Conservation (phyloP, 1,139 yeast species). For the Blastobotrys elegans region DNA sequence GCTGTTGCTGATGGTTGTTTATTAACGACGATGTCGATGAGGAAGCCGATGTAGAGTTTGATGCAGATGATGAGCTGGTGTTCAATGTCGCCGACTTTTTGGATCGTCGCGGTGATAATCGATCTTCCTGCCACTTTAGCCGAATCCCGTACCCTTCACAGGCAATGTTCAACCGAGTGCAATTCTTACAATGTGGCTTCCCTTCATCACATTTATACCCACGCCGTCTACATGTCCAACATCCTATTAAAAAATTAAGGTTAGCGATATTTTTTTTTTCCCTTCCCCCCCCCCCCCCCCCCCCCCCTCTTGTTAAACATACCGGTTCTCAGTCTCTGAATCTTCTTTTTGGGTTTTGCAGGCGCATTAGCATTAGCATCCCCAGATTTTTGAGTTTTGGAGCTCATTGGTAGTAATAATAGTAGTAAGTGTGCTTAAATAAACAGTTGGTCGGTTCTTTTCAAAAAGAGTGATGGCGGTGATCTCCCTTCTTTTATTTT, state of each 20-base stretch:
- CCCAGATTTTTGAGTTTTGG: neutral
- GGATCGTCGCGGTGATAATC: conserved; percentile 8
- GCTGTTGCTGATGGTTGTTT: neutral
- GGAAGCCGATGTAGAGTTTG: neutral
- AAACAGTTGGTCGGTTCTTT: too few relatives aligned
- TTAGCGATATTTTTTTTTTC: neutral
- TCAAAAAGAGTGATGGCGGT: too few relatives aligned
- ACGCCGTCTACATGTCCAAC: conserved; percentile 74
- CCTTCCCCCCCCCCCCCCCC: neutral
- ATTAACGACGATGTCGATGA: neutral
- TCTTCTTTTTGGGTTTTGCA: conserved; percentile 22
- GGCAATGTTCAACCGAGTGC: conserved; percentile 22
- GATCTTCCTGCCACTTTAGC: conserved; percentile 26
- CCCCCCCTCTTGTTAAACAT: neutral
- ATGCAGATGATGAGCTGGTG: neutral
- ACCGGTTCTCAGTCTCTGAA: conserved; percentile 28
- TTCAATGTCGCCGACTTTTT: conserved; percentile 1
- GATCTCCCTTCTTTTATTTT: too few relatives aligned
- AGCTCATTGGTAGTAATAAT: too few relatives aligned
- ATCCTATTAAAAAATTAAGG: conserved; percentile 42
- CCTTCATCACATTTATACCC: conserved; percentile 82
- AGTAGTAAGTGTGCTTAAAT: neutral
- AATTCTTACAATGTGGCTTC: conserved; percentile 45
- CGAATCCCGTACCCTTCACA: conserved; percentile 31
- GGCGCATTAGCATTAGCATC: too few relatives aligned